phyloP scores from a whole-genome alignment of 192 early-diverging fungal genomes.

The Coemansia sp. region DNA sequence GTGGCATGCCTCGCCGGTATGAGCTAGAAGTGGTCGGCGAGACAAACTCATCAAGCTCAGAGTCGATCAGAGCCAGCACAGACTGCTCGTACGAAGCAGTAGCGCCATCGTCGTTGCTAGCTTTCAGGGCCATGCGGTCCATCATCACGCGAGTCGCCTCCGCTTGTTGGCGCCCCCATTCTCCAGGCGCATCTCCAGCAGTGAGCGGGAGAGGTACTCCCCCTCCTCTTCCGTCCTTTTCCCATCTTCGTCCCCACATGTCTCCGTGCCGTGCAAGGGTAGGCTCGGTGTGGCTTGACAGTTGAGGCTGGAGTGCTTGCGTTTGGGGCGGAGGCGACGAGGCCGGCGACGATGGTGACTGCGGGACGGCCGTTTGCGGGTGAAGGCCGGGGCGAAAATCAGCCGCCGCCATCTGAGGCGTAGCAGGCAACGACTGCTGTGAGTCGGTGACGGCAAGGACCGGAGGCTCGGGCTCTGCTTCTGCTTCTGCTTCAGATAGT shows the following conservation, averaged over 20 bases:
- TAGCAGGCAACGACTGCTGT: constrained; percentile 21
- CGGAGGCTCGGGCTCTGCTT: background rate
- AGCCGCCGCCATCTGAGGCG: constrained; percentile 10
- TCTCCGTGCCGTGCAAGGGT: background rate
- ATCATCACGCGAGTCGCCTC: constrained; percentile 6
- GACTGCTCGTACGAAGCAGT: background rate
- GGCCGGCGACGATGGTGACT: constrained; percentile 3
- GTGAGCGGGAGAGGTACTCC: constrained; percentile 1
- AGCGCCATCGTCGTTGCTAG: background rate
- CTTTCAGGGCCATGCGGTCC: constrained; percentile 4
- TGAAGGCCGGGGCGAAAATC: background rate
- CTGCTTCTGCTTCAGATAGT: background rate
- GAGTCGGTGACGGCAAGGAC: background rate
- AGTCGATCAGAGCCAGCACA: constrained; percentile 15
- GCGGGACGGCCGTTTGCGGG: constrained; percentile 4
- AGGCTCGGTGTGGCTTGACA: background rate
- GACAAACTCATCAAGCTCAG: constrained; percentile 36
- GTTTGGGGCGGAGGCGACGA: background rate
- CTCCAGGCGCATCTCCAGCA: constrained; percentile 3
- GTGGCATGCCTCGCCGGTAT: constrained; percentile 9
- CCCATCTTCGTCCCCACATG: background rate
- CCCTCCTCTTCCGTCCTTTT: background rate
- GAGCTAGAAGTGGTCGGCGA: background rate
- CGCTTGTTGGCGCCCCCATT: constrained; percentile 1
- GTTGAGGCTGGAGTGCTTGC: background rate